Evolutionary conservation across 169 alveolate genomes (phyloP), one percentile per base, ranked within the genome.

Genomic region (Babesia sp.): DNA sequence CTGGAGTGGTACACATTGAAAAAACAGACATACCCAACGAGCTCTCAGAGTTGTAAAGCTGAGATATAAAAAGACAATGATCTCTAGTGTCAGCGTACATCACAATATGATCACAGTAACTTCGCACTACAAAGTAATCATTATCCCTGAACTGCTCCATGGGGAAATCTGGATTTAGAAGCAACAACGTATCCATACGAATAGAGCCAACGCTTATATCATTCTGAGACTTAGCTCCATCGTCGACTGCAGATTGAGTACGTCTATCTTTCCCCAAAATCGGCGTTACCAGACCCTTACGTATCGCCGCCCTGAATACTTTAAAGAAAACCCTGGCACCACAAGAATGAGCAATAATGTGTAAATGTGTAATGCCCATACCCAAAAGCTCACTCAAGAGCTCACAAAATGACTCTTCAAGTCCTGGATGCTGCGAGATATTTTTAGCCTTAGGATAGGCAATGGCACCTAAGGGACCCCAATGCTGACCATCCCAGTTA

Each of bases 11-110:
- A 39, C 75, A 71, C 89, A 89, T 55, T 36, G 80, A 85, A 45
- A 89, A 89, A 2, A 89, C 84, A 3, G 90, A 81, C 72, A 70
- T 89, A 16, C 93, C 93, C 20, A 89, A 56, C 24, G 91, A 80
- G 42, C 56, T 41, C 55, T 89, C 93, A 24, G 90, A 46, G 67
- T 89, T 84, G 79, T 78, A 85, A 7, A 86, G 80, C 56, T 85
- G 90, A 6, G 93, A 78, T 53, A 85, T 74, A 7, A 82, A 72
- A 24, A 89, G 77, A 28, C 92, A 88, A 42, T 85, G 90, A 36
- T 91, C 95, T 36, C 93, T 72, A 39, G 91, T 91, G 58, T 91
- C 94, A 42, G 85, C 95, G 73, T 91, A 91, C 95, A 91, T 90
- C 12, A 91, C 93, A 44, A 91, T 91, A 59, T 88, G 92, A 70